A percentile compares a stretch with the other conserved stretches of the same genome.
These are phyloP conservation scores for Talaromyces rugulosus DNA, from an alignment of 2,329 filamentous ascomycete species.

Conservation along the genomic window DNA sequence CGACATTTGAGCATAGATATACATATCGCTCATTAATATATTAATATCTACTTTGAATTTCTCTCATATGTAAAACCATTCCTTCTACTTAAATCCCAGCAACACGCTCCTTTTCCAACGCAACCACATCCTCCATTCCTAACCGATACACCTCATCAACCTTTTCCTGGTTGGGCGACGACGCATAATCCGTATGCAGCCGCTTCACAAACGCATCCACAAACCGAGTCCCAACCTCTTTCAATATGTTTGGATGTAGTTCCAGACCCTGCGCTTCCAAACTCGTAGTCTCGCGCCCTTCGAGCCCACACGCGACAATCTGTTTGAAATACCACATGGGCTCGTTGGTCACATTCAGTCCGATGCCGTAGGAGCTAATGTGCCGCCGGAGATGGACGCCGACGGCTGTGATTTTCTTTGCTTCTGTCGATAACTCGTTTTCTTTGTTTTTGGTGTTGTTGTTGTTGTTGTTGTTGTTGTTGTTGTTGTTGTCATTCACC, in stretches of 20 bases:
- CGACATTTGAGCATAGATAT: not conserved
- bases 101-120: conserved; percentile 9
- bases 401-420: conserved; percentile 76
- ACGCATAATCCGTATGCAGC: conserved; percentile 17
- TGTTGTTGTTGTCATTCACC: conserved; percentile 41
- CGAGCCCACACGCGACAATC: conserved; percentile 86
- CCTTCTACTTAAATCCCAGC: not conserved
- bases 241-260: conserved; percentile 19
- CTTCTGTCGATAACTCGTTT: conserved; percentile 3
- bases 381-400: conserved; percentile 87
- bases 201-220: conserved; percentile 35
- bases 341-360: conserved; percentile 52
- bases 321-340: conserved; percentile 65
- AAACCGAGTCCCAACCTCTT: conserved; percentile 38
- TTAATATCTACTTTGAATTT: not conserved
- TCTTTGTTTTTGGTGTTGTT: not conserved
- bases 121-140: conserved; percentile 31
- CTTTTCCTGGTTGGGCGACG: conserved; percentile 14
- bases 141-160: conserved; percentile 36
- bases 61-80: too few relatives aligned
- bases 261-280: conserved; percentile 52
- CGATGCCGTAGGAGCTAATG: conserved; percentile 79
- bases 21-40: not conserved
- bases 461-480: conserved; percentile 15
- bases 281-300: conserved; percentile 74